A percentile compares a stretch with the other conserved stretches of the same genome.
Conservation (phyloP, 306 rosid genomes). For the Echinosophora koreensis region DNA sequence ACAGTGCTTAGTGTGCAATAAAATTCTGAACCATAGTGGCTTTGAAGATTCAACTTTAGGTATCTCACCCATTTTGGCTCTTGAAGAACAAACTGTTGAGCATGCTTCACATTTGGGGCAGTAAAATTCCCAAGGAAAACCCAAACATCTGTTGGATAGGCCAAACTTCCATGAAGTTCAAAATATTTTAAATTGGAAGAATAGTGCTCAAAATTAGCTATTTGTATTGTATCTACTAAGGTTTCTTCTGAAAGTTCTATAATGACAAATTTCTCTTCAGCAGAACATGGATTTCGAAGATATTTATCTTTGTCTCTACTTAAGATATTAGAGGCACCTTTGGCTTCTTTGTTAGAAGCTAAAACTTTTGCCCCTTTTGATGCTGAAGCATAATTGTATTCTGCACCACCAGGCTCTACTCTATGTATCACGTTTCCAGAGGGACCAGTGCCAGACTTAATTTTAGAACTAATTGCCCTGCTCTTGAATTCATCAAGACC, state of each 20-base stretch:
- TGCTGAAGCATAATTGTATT: constrained; percentile 92
- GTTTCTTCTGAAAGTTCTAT: constrained; percentile 98
- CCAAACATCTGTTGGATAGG: constrained; percentile 92
- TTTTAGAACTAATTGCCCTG: constrained; percentile 71
- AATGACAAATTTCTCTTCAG: constrained; percentile 78
- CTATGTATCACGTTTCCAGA: constrained; percentile 74
- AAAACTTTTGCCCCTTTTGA: constrained; percentile 99
- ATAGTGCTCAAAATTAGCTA: constrained; percentile 93
- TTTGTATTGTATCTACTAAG: constrained; percentile 81
- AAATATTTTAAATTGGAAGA: constrained; percentile 88
- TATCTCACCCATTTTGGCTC: constrained; percentile 99
- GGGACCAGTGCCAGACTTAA: constrained; percentile 62
- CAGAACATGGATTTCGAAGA: constrained; percentile 96
- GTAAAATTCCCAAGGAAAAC: constrained; percentile 79
- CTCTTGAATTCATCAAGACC: constrained; percentile 98
- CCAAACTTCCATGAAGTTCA: constrained; percentile 83
- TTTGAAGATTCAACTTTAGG: constrained; percentile 81
- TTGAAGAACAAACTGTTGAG: constrained; percentile 72
- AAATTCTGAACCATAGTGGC: constrained; percentile 91
- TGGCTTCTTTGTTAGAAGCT: constrained; percentile 95
- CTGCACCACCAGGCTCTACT: constrained; percentile 90
- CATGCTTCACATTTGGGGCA: constrained; percentile 84
- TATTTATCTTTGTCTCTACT: constrained; percentile 89
- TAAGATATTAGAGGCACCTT: constrained; percentile 91
- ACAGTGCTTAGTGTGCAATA: constrained; percentile 87